Percentiles rank a stretch among this genome's conserved stretches.
Evolutionary conservation across 2,329 filamentous ascomycete species (phyloP).

Genomic region (Pleomassaria siparia): DNA sequence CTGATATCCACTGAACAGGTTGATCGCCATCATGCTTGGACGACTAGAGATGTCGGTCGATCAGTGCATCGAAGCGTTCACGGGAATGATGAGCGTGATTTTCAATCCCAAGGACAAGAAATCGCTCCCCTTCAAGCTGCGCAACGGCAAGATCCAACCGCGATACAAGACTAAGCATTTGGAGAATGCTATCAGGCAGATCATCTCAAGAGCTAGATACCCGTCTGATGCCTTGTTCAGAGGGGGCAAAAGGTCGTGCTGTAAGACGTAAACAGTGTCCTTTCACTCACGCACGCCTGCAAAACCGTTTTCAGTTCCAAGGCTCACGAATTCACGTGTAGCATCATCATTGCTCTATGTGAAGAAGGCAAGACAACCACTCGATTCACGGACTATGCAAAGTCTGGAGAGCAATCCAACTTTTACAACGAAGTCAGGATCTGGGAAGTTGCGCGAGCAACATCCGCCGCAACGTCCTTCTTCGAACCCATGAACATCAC

Average conservation of each 20-base stretch:
- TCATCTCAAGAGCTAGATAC: not conserved
- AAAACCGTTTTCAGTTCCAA: too few species aligned
- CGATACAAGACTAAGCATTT: constrained; percentile 7
- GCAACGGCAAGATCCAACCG: constrained; percentile 2
- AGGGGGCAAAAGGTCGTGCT: too few species aligned
- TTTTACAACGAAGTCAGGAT: constrained; percentile 7
- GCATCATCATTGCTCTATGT: too few species aligned
- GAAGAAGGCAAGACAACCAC: too few species aligned
- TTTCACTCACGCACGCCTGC: too few species aligned
- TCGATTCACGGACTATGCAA: constrained; percentile 35
- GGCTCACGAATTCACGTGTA: too few species aligned
- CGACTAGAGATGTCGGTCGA: constrained; percentile 13
- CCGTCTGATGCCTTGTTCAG: not conserved
- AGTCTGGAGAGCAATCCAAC: constrained; percentile 3
- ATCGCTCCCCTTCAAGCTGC: not conserved
- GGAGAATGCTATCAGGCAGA: constrained; percentile 5
- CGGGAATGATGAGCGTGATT: constrained; percentile 2
- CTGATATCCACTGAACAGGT: constrained; percentile 4
- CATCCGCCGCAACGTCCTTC: constrained; percentile 31
- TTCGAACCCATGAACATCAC: constrained; percentile 43
- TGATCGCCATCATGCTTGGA: constrained; percentile 14
- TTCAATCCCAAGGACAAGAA: constrained; percentile 6
- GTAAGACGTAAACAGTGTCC: too few species aligned
- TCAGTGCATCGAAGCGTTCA: constrained; percentile 10
- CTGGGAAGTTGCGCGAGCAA: constrained; percentile 21